Percentiles rank a stretch among this genome's conserved stretches.
These are phyloP conservation scores for Babesia bovis DNA, from an alignment of 169 alveolate species.

Conservation along the genomic window DNA sequence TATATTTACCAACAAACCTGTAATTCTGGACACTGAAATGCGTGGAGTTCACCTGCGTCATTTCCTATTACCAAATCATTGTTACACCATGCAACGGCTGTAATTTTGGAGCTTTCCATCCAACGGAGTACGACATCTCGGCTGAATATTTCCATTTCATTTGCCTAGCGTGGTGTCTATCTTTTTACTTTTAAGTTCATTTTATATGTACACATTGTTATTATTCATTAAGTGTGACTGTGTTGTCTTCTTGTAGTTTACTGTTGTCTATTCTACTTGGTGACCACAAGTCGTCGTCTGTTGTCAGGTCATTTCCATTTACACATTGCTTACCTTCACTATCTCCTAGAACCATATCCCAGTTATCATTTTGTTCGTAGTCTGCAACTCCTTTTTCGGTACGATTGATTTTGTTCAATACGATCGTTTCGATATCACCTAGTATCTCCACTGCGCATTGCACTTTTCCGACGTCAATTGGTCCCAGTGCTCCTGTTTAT, in stretches of 20 bases:
- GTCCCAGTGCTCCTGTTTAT: slow-evolving; percentile 50
- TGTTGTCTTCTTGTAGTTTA: slow-evolving; percentile 19
- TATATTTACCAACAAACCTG: slow-evolving; percentile 33
- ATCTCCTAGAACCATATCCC: slow-evolving; percentile 44
- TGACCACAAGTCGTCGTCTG: slow-evolving; percentile 53
- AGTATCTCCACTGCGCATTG: slow-evolving; percentile 66
- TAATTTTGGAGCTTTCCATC: slow-evolving; percentile 61
- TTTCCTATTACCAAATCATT: slow-evolving; percentile 41
- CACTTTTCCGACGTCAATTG: slow-evolving; percentile 57
- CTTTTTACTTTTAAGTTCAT: neutral
- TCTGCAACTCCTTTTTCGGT: slow-evolving; percentile 71
- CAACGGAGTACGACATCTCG: slow-evolving; percentile 57
- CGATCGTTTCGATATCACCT: slow-evolving; percentile 68
- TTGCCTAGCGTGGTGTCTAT: neutral
- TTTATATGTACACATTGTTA: neutral
- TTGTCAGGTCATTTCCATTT: neutral
- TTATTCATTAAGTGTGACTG: slow-evolving; percentile 7
- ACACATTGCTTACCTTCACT: slow-evolving; percentile 45
- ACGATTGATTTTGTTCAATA: slow-evolving; percentile 58
- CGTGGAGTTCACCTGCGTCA: slow-evolving; percentile 42
- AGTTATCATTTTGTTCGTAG: slow-evolving; percentile 62
- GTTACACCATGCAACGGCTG: slow-evolving; percentile 60
- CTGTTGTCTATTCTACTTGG: slow-evolving; percentile 30
- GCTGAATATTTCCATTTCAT: slow-evolving; percentile 48
- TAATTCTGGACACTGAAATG: slow-evolving; percentile 49